A percentile compares a stretch with the other conserved stretches of the same genome.
These are phyloP conservation scores for Pyrenochaeta sp. DNA, from an alignment of 2,329 filamentous ascomycete genomes.

Conservation along the genomic window DNA sequence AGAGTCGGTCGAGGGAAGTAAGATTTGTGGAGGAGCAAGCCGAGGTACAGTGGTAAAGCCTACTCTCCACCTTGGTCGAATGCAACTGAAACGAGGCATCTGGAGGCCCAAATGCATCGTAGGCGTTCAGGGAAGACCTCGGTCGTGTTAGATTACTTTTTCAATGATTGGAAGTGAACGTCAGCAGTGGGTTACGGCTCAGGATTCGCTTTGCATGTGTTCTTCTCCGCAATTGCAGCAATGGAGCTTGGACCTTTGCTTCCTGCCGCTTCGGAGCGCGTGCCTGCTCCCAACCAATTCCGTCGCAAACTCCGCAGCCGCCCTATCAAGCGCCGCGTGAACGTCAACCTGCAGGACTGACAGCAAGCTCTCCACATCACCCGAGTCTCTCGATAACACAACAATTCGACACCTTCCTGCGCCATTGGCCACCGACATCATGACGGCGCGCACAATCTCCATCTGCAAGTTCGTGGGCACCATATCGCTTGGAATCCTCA, in stretches of 20 bases:
- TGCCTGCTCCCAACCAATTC: conserved; percentile 2
- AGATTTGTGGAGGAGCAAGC: conserved; percentile 17
- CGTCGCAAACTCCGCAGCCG: conserved; percentile 27
- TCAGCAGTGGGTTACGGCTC: too few relatives aligned
- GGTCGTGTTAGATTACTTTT: background rate
- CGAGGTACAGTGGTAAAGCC: conserved; percentile 28
- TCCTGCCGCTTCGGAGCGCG: conserved; percentile 1
- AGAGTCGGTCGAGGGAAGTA: conserved; percentile 11
- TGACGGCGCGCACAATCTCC: conserved; percentile 76
- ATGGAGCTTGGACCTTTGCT: background rate
- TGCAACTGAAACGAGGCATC: background rate
- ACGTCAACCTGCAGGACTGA: conserved; percentile 28
- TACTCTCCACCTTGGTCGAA: conserved; percentile 10
- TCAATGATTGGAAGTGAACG: background rate
- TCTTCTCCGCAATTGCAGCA: background rate
- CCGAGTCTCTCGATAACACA: background rate
- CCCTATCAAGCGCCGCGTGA: conserved; percentile 2
- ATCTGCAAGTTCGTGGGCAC: conserved; percentile 93
- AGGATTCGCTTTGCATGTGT: background rate
- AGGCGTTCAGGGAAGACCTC: conserved; percentile 2
- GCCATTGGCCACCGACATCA: conserved; percentile 25
- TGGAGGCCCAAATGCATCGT: conserved; percentile 5
- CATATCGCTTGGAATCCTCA: conserved; percentile 85
- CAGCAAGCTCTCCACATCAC: conserved; percentile 3
- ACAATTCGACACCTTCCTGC: background rate